Percentiles rank a stretch among this genome's conserved stretches.
Evolutionary conservation across 192 early-diverging fungal species (phyloP).

Genomic region (Mycoemilia scoparia): DNA sequence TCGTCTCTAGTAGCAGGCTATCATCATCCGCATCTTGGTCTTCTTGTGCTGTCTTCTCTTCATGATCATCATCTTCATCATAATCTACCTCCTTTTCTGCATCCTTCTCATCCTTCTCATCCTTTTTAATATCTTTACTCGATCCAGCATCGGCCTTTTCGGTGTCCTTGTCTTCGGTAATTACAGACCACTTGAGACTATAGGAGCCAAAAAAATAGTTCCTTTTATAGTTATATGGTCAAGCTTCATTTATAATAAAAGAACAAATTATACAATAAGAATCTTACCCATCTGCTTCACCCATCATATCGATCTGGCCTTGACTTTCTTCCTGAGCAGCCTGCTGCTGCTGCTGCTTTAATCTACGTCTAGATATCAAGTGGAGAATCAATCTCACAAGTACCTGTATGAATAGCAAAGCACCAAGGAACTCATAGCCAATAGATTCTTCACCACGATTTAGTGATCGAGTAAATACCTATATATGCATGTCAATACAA

Average conservation of each 20-base stretch:
- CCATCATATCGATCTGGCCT: conserved; percentile 11
- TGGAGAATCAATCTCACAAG: conserved; percentile 34
- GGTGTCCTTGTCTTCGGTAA: not conserved
- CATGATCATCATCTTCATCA: not conserved
- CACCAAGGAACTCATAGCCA: conserved; percentile 76
- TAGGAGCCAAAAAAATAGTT: no score
- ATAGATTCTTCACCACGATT: conserved; percentile 46
- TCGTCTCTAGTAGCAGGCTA: conserved; percentile 4
- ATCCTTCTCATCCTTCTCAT: conserved; percentile 5
- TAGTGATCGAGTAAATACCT: conserved; percentile 59
- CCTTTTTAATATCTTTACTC: conserved; percentile 4
- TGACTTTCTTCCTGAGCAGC: conserved; percentile 7
- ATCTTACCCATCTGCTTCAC: not conserved
- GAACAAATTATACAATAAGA: no score
- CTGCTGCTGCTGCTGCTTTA: conserved; percentile 2
- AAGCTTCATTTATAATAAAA: no score
- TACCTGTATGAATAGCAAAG: conserved; percentile 58
- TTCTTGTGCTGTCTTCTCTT: conserved; percentile 4
- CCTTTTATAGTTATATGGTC: no score
- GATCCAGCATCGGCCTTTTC: not conserved
- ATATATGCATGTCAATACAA: conserved; percentile 16
- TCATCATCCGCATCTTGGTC: conserved; percentile 6
- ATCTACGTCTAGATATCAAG: no score
- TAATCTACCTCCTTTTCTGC: not conserved
- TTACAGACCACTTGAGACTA: no score